Evolutionary conservation across 2,329 filamentous ascomycete species (phyloP), one percentile per base, ranked within the genome.

Genomic region (Alternaria hordeiaustralica): DNA sequence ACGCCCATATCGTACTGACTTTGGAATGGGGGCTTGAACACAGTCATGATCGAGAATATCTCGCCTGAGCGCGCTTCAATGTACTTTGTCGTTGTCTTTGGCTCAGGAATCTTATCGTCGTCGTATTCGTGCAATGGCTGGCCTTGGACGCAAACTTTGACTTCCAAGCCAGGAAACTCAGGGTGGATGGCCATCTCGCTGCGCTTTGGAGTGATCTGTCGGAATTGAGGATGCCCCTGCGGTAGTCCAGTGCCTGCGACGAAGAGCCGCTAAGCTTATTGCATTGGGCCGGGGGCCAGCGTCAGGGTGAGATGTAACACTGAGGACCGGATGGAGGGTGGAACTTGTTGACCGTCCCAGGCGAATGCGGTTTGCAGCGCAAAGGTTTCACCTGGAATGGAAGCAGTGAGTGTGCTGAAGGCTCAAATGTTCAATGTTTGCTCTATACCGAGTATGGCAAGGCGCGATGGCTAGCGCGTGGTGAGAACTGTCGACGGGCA

Each of bases 71-170:
- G 36, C 10, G 61, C 64, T 36, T 65, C 64, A 8, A 65, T 26
- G 50, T 67, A 67, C 51, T 21, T 21, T 21, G 21, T 21, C 21
- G 21, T 21, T 21, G 21, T 21, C 3, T 21, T 21, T 4, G 21
- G 21, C 21, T 21, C 21, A 21, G 21, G 21, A 21, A 21, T 21
- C 21, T 21, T 21, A 21, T 21, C 21, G 20, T 68, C 61, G 10
- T 67, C 58, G 25, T 68, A 67, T 33, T 70, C 68, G 25, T 28
- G 36, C 3, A 68, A 45, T 10, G 62, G 54, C 30, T 28, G 7
- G 2, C 23, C 54, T 11, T 60, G 20, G 21, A 69, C 62, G n/a
- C 58, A 13, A 11, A 71, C 28, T 18, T 67, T 59, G 4, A 63
- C 66, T 41, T 23, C 62, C 49, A 45, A 58, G 50, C 25, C 45